These are phyloP conservation scores for Diphasiastrum complanatum DNA, from an alignment of 83 land plant species.

Conservation along the genomic window DNA sequence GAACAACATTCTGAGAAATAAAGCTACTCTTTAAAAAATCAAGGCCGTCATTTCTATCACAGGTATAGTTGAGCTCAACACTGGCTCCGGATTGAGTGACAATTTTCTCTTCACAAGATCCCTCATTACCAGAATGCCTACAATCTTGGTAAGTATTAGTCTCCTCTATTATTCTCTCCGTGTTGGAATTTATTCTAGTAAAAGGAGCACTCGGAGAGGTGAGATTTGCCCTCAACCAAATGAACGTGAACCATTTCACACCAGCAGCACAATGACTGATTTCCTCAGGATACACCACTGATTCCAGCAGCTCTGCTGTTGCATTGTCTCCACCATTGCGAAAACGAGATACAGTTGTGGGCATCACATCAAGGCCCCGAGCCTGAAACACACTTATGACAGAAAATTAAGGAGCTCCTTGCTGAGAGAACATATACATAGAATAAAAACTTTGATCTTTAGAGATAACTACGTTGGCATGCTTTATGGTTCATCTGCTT, in stretches of 20 bases:
- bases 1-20: constrained; percentile 31
- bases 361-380: constrained; percentile 81
- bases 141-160: too few species aligned
- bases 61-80: not conserved
- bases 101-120: too few species aligned
- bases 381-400: too few species aligned
- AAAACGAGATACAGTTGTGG: constrained; percentile 65
- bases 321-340: constrained; percentile 65
- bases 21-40: not conserved
- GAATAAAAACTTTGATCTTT: too few species aligned
- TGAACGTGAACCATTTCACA: constrained; percentile 68
- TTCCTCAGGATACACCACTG: constrained; percentile 76
- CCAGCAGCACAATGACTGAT: constrained; percentile 92
- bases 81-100: not conserved
- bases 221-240: constrained; percentile 28
- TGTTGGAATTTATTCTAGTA: not conserved
- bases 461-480: too few species aligned
- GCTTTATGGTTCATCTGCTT: too few species aligned
- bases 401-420: too few species aligned
- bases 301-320: constrained; percentile 65
- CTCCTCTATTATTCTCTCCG: not conserved
- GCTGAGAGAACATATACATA: too few species aligned
- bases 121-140: too few species aligned
- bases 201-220: not conserved
- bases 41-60: not conserved